phyloP scores from a whole-genome alignment of 192 early-diverging fungal species.

The Mortierella hygrophila region DNA sequence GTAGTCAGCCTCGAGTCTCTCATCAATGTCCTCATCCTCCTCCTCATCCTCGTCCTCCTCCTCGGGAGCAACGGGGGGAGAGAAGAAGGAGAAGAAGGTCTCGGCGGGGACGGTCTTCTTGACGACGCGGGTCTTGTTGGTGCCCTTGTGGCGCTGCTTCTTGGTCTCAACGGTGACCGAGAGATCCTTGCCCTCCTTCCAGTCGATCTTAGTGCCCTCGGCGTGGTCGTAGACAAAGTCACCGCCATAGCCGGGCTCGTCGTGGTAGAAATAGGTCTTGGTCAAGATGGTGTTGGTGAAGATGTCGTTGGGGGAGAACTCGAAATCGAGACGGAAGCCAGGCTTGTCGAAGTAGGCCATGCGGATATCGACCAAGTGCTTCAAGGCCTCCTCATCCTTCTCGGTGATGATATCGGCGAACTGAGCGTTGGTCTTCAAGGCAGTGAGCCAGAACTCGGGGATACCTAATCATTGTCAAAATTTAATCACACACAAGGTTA shows the following conservation, averaged over 20 bases:
- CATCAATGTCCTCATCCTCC: slow-evolving; percentile 78
- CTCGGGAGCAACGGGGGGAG: slow-evolving; percentile 82
- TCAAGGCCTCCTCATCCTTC: slow-evolving; percentile 89
- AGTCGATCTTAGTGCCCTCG: slow-evolving; percentile 90
- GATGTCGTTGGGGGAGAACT: slow-evolving; percentile 89
- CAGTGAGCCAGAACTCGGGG: slow-evolving; percentile 97
- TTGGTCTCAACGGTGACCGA: slow-evolving; percentile 95
- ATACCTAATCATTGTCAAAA: slow-evolving; percentile 69
- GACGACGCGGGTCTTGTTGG: slow-evolving; percentile 98
- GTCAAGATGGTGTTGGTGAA: slow-evolving; percentile 89
- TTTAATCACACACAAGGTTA: not conserved
- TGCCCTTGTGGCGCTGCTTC: slow-evolving; percentile 99
- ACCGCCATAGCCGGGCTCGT: slow-evolving; percentile 81
- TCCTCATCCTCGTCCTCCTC: slow-evolving; percentile 71
- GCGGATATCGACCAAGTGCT: slow-evolving; percentile 91
- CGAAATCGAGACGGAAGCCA: slow-evolving; percentile 96
- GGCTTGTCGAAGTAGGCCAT: slow-evolving; percentile 88
- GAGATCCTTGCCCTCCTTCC: slow-evolving; percentile 98
- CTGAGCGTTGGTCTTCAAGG: slow-evolving; percentile 87
- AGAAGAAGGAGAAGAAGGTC: slow-evolving; percentile 99
- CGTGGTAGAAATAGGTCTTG: slow-evolving; percentile 96
- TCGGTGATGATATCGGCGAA: slow-evolving; percentile 91
- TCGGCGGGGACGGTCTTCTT: slow-evolving; percentile 97
- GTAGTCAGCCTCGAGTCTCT: slow-evolving; percentile 93
- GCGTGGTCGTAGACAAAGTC: slow-evolving; percentile 94